Evolutionary conservation across 2,329 filamentous ascomycete genomes (phyloP).

Genomic region (Pestalotiopsis sp.): DNA sequence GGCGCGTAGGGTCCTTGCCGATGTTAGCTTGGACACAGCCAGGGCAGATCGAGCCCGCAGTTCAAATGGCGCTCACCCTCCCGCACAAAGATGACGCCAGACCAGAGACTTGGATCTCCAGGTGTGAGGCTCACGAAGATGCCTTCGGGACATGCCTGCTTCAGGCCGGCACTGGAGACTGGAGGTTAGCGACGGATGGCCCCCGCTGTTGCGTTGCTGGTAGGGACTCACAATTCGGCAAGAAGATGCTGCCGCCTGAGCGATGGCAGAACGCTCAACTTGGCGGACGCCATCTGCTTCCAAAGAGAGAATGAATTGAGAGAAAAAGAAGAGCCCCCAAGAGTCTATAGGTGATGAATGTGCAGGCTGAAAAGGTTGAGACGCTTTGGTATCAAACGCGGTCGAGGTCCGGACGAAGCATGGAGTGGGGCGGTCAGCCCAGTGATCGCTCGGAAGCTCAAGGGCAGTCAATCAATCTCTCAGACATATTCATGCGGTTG

Average conservation of each 20-base stretch:
- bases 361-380: not conserved
- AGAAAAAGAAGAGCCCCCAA: not conserved
- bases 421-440: not conserved
- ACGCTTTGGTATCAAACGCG: not conserved
- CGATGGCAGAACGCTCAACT: constrained; percentile 52
- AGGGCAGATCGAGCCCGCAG: not conserved
- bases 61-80: constrained; percentile 61
- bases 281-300: constrained; percentile 45
- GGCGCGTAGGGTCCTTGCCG: constrained; percentile 80
- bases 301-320: not conserved
- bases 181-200: constrained; percentile 6
- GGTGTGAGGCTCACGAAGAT: constrained; percentile 85
- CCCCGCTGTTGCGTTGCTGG: constrained; percentile 8
- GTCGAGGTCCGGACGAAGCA: not conserved
- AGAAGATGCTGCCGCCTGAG: constrained; percentile 76
- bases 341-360: not conserved
- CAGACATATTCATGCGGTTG: constrained; percentile 24
- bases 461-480: constrained; percentile 13
- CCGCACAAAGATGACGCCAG: constrained; percentile 87
- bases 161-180: constrained; percentile 71
- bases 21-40: not conserved
- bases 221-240: constrained; percentile 73
- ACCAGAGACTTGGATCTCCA: constrained; percentile 81
- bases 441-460: constrained; percentile 26
- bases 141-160: constrained; percentile 80